Evolutionary conservation across 495 filamentous ascomycete species (phyloP), one percentile per base, ranked within the genome.

Genomic region (Astrothelium subdiscretum): DNA sequence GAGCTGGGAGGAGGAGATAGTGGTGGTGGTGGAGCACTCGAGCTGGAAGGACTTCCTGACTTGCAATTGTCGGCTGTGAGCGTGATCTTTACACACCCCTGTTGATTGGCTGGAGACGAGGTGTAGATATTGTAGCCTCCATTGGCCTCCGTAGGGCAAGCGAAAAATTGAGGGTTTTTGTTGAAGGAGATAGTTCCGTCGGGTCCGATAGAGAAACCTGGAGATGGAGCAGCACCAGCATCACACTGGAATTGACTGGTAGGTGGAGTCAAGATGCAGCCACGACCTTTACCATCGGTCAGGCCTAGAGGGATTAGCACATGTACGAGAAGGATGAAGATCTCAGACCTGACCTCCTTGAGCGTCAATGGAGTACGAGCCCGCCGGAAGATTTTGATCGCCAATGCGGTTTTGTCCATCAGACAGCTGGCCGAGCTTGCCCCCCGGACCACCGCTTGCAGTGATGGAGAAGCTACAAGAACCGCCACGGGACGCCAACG

Each of bases 241-340:
- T 88, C 85, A 70, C 87, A 90, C 69, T 88, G 85, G 54, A 82
- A 81, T 64, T 88, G 83, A 15, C 79, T 80, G 4, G 81, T 83
- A 2, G 79, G 76, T 11, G 78, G 69, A 31, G 83, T 85, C 31
- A 85, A 63, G 63, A 86, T 80, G 60, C 83, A 87, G 42, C 82
- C 81, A 57, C 81, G 76, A 38, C 79, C 78, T 59, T 70, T 73
- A 60, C 66, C 61, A 66, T 87, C 84, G 24, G 72, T 79, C 64
- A 87, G 32, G 35, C 60, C 59, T 61, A 31, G 59, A 51, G 20
- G 31, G 6, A 22, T 61, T 22, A 61, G 59, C 1, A 2, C 42
- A 24, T 11, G 22, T 29, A 3, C 2, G 1, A 15, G 24, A 29
- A 48, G n/a, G 29, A 48, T 10, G 4, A 22, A 48, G 42, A 31